phyloP scores from a whole-genome alignment of 179 eudicot species.

The Nepenthes alata region DNA sequence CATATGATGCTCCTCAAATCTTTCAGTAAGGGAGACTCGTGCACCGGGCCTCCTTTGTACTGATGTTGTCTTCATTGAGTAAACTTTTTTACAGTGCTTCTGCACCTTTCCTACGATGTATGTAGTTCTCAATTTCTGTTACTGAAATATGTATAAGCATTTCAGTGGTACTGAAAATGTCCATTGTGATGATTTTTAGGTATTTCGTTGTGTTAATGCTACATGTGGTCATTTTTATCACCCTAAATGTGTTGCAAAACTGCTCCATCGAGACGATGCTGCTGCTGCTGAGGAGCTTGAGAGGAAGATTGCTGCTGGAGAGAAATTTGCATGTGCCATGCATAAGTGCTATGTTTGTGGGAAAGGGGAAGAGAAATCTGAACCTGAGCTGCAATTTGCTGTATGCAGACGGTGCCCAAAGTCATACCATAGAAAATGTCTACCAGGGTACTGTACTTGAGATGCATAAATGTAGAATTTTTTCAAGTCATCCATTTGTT shows the following conservation, averaged over 20 bases:
- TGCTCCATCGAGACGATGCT: constrained; percentile 31
- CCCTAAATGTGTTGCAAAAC: constrained; percentile 64
- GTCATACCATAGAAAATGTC: constrained; percentile 68
- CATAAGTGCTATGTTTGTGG: constrained; percentile 57
- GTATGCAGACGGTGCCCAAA: constrained; percentile 87
- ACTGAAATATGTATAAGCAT: not conserved
- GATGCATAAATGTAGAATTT: too few relatives aligned
- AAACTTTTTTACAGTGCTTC: too few relatives aligned
- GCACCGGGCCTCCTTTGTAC: too few relatives aligned
- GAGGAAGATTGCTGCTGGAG: constrained; percentile 51
- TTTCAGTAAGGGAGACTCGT: too few relatives aligned
- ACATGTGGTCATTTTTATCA: constrained; percentile 82
- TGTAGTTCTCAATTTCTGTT: constrained; percentile 2
- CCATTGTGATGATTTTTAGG: constrained; percentile 26
- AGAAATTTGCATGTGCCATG: constrained; percentile 61
- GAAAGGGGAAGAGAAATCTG: constrained; percentile 35
- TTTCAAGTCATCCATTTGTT: too few relatives aligned
- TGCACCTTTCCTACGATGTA: not conserved
- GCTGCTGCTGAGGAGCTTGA: constrained; percentile 32
- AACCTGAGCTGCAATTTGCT: constrained; percentile 52
- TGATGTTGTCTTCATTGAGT: not conserved
- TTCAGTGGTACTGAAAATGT: not conserved
- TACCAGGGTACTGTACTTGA: constrained; percentile 42
- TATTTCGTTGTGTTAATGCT: constrained; percentile 65
- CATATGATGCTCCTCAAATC: too few relatives aligned